phyloP scores from a whole-genome alignment of 2,329 filamentous ascomycete genomes.

The Cladophialophora immunda region DNA sequence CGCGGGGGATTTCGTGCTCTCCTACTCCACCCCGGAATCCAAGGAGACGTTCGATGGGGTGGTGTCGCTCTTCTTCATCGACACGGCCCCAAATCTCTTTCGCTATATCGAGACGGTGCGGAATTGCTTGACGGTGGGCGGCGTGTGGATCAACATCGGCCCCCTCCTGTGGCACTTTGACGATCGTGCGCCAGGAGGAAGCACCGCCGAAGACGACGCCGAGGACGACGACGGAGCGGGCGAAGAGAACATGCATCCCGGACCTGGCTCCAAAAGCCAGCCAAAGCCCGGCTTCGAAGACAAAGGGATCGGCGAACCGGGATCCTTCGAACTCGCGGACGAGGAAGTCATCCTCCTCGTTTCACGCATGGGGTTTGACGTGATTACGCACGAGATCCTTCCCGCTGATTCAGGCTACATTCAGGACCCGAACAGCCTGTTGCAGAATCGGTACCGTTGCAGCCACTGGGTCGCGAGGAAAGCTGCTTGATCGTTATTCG shows the following conservation, averaged over 20 bases:
- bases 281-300: constrained; percentile 52
- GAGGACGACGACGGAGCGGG: constrained; percentile 49
- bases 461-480: constrained; percentile 89
- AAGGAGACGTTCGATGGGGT: constrained; percentile 77
- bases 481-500: constrained; percentile 27
- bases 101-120: constrained; percentile 85
- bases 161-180: constrained; percentile 97
- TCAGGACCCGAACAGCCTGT: constrained; percentile 82
- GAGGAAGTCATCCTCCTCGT: constrained; percentile 86
- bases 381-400: constrained; percentile 67
- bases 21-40: constrained; percentile 73
- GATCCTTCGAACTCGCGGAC: constrained; percentile 87
- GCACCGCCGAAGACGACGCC: constrained; percentile 49
- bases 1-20: constrained; percentile 88
- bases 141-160: constrained; percentile 87
- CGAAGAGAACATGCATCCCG: constrained; percentile 37
- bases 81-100: constrained; percentile 93
- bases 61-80: constrained; percentile 92
- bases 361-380: constrained; percentile 75
- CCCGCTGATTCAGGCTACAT: constrained; percentile 75
- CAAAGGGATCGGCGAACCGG: constrained; percentile 82
- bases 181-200: constrained; percentile 70
- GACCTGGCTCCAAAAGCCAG: constrained; percentile 46
- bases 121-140: constrained; percentile 78
- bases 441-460: constrained; percentile 81